Evolutionary conservation across 2,329 filamentous ascomycete genomes (phyloP).

Genomic region (Teratosphaeria destructans): DNA sequence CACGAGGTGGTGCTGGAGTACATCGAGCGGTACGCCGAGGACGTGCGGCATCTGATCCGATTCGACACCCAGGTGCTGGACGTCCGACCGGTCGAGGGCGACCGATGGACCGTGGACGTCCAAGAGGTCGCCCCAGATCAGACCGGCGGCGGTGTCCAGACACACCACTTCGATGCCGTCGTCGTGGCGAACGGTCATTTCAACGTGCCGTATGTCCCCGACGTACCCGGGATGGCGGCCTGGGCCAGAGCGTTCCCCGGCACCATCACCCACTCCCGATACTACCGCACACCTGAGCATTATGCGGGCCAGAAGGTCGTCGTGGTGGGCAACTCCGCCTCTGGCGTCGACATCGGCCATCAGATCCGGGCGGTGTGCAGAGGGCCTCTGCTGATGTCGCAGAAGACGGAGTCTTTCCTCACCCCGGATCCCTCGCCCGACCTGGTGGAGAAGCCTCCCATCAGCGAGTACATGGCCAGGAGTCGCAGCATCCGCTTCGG

Average conservation of each 20-base stretch:
- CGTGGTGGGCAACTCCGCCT: constrained; percentile 75
- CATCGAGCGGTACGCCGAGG: constrained; percentile 58
- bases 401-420: constrained; percentile 42
- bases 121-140: constrained; percentile 25
- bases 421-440: constrained; percentile 30
- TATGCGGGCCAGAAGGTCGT: constrained; percentile 63
- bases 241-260: constrained; percentile 31
- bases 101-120: constrained; percentile 51
- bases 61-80: constrained; percentile 63
- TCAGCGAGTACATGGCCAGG: constrained; percentile 44
- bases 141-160: constrained; percentile 11
- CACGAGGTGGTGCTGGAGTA: constrained; percentile 64
- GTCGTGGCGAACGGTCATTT: constrained; percentile 41
- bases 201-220: constrained; percentile 35
- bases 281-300: constrained; percentile 56
- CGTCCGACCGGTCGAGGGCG: constrained; percentile 31
- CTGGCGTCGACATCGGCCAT: constrained; percentile 68
- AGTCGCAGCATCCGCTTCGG: constrained; percentile 55
- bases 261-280: constrained; percentile 52
- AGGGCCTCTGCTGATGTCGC: constrained; percentile 53
- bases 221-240: constrained; percentile 30
- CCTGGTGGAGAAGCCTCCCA: constrained; percentile 49
- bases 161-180: constrained; percentile 45
- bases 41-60: constrained; percentile 55
- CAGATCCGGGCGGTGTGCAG: constrained; percentile 58